Evolutionary conservation across 495 filamentous ascomycete species (phyloP).

Genomic region (Penicillium paxilli): DNA sequence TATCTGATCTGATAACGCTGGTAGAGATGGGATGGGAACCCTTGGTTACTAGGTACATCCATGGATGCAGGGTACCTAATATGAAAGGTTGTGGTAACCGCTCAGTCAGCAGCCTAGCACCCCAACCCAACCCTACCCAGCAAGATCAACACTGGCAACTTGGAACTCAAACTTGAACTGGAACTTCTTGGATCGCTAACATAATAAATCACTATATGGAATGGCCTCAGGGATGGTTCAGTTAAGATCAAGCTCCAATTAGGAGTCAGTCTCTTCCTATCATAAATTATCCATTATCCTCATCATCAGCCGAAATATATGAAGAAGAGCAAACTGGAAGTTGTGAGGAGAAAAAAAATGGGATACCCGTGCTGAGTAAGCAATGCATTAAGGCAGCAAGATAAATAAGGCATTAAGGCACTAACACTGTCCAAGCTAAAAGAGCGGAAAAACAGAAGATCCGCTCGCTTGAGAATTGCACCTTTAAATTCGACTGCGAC

Average conservation of each 20-base stretch:
- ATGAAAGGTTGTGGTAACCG: too few relatives aligned
- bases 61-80: too few relatives aligned
- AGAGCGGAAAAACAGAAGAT: conserved; percentile 7
- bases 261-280: conserved; percentile 66
- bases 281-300: conserved; percentile 50
- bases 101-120: background rate
- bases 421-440: background rate
- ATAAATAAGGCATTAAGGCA: background rate
- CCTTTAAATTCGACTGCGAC: conserved; percentile 29
- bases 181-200: background rate
- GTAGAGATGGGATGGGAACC: background rate
- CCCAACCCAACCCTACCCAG: background rate
- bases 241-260: conserved; percentile 53
- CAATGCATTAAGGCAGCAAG: background rate
- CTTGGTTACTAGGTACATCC: too few relatives aligned
- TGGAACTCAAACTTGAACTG: background rate
- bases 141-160: background rate
- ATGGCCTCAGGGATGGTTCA: conserved; percentile 48
- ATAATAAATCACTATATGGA: background rate
- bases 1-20: background rate
- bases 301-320: conserved; percentile 53
- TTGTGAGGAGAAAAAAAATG: conserved; percentile 5
- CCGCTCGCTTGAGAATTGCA: conserved; percentile 1
- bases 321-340: conserved; percentile 16
- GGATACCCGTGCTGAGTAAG: background rate